phyloP scores from a whole-genome alignment of 192 early-diverging fungal species.

The Lobosporangium transversale region DNA sequence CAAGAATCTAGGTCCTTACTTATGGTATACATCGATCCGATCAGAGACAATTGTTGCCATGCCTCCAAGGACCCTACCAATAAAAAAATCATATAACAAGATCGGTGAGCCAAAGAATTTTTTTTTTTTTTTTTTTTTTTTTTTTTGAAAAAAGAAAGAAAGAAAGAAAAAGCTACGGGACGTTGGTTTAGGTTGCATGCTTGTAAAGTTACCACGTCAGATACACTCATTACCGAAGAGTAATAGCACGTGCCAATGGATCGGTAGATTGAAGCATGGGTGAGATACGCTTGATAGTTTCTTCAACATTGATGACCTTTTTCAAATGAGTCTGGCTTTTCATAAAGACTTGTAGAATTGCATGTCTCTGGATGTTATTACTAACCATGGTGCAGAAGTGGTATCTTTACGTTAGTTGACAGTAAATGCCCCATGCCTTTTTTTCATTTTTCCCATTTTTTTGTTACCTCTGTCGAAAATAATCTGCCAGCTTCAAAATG shows the following conservation, averaged over 20 bases:
- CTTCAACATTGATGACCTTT: slow-evolving; percentile 58
- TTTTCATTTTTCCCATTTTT: neutral
- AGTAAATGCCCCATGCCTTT: neutral
- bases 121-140: neutral
- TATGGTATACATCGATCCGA: slow-evolving; percentile 58
- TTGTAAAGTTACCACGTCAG: no score
- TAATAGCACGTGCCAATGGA: slow-evolving; percentile 56
- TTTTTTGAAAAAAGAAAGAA: neutral
- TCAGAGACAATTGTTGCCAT: slow-evolving; percentile 57
- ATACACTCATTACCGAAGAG: slow-evolving; percentile 64
- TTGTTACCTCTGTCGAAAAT: slow-evolving; percentile 55
- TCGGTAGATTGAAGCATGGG: slow-evolving; percentile 57
- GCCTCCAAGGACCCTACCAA: slow-evolving; percentile 54
- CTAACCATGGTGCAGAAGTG: slow-evolving; percentile 14
- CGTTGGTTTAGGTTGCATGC: no score
- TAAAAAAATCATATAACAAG: neutral
- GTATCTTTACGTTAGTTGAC: neutral
- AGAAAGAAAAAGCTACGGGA: neutral
- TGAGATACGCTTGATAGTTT: slow-evolving; percentile 55
- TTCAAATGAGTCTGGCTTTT: slow-evolving; percentile 56
- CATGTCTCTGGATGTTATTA: slow-evolving; percentile 55
- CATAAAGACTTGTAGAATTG: slow-evolving; percentile 59
- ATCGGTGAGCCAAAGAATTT: neutral
- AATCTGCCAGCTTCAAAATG: slow-evolving; percentile 61
- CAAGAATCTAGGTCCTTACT: no score